These are phyloP conservation scores for Diaporthe sp. DNA, from an alignment of 2,329 filamentous ascomycete species.

Conservation along the genomic window DNA sequence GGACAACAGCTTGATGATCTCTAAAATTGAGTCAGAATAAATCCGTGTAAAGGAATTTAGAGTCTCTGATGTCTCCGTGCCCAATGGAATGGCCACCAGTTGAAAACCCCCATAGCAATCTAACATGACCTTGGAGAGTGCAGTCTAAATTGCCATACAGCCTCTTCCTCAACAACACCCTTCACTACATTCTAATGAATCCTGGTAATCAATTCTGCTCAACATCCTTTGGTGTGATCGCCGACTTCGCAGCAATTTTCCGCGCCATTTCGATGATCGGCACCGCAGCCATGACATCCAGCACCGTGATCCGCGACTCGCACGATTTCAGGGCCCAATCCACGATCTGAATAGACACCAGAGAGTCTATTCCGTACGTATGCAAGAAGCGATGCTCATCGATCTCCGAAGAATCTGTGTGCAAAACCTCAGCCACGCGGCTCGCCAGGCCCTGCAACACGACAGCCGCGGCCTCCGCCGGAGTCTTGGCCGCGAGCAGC, in stretches of 20 bases:
- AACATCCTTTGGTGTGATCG: neutral
- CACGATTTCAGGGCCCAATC: neutral
- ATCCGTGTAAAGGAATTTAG: neutral
- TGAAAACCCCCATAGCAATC: neutral
- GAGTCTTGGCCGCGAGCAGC: neutral
- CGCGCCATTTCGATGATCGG: neutral
- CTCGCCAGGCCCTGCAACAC: neutral
- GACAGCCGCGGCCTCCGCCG: neutral
- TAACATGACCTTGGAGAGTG: neutral
- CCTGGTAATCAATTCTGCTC: neutral
- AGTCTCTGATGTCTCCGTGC: neutral
- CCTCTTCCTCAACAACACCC: neutral
- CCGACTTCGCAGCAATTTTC: neutral
- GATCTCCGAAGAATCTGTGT: neutral
- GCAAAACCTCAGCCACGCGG: neutral
- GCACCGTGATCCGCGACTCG: neutral
- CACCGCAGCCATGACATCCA: conserved; percentile 14
- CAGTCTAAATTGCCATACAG: neutral
- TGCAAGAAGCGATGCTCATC: conserved; percentile 2
- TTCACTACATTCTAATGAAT: neutral
- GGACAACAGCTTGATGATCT: neutral
- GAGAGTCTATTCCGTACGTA: neutral
- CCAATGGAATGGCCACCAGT: neutral
- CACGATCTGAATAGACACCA: neutral
- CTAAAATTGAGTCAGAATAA: neutral